Conservation (phyloP, 768 basidiomycete genomes). For the Porphyrellus cyaneotinctus region DNA sequence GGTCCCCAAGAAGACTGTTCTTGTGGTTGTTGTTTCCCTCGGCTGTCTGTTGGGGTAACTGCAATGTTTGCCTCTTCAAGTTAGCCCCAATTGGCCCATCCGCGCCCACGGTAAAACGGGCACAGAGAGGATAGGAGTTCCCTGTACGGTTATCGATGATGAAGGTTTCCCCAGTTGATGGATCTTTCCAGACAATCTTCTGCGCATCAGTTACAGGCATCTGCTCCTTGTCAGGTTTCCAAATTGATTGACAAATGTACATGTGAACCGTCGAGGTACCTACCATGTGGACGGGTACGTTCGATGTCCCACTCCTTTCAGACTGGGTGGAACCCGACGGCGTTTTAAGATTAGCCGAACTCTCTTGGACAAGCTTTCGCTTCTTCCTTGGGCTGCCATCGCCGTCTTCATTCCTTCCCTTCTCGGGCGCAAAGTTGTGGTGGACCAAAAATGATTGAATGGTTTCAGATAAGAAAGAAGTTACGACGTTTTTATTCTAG, state of each 20-base stretch:
- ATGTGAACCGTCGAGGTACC: slow-evolving; percentile 7
- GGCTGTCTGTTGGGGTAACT: slow-evolving; percentile 3
- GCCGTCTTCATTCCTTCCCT: slow-evolving; percentile 8
- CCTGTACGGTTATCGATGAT: slow-evolving; percentile 67
- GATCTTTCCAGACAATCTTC: slow-evolving; percentile 53
- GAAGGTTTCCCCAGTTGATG: slow-evolving; percentile 53
- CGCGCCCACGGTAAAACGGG: slow-evolving; percentile 6
- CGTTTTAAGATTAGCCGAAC: slow-evolving; percentile 3
- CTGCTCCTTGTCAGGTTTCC: slow-evolving; percentile 12
- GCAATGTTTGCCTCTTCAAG: slow-evolving; percentile 16
- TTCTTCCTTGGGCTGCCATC: slow-evolving; percentile 47
- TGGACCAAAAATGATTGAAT: slow-evolving; percentile 60
- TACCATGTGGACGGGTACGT: slow-evolving; percentile 19
- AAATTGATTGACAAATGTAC: slow-evolving; percentile 4
- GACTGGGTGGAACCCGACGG: slow-evolving; percentile 2
- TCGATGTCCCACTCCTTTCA: slow-evolving; percentile 8
- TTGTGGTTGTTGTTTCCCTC: not conserved
- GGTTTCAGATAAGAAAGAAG: slow-evolving; percentile 52
- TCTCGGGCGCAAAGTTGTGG: slow-evolving; percentile 51
- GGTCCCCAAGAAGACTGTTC: slow-evolving; percentile 12
- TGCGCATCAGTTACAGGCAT: slow-evolving; percentile 30
- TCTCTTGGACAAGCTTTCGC: slow-evolving; percentile 37
- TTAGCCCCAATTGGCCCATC: slow-evolving; percentile 7
- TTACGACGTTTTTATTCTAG: slow-evolving; percentile 58
- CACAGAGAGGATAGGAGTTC: slow-evolving; percentile 48